Base-by-base conservation (phyloP, 129 eudicot species). In the Escallonia herrerae region DNA sequence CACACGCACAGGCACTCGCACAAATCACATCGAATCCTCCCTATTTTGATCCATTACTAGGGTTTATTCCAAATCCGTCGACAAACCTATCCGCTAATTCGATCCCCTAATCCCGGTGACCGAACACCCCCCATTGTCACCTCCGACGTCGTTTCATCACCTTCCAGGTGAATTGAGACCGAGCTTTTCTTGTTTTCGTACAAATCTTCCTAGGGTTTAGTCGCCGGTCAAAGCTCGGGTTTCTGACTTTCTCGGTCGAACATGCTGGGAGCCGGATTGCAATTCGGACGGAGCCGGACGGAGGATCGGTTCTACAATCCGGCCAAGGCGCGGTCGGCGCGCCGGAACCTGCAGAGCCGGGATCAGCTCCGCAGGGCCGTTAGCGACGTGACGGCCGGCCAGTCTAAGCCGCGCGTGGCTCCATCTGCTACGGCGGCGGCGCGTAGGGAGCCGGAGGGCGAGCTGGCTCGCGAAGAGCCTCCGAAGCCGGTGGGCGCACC, bases 221-320 rank as follows among this genome's bases (percentile, higher is more conserved):
- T 45, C 49, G 68, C 53, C 51, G 58, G 71, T 60, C 49, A 58
- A 55, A 61, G 72, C 40, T 40, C 60, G 78, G 73, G 74, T 22
- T 22, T 22, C 33, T 22, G 33, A 22, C 33, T 22, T 22, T 1
- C 33, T 22, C 33, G 33, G 33, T 22, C 33, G 68, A 74, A 65
- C 57, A 91, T 91, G 96, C 77, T 83, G 61, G 89, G 98, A 11
- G 85, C 95, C 57, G 99, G 96, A 73, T 74, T 94, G 60, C 95
- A 89, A 74, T 89, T 89, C 53, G 90, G 79, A 41, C 67, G 93
- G 59, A 94, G 81, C 65, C 83, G 87, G 49, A 91, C 91, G 41
- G 96, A 84, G 15, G 99, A 94, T 70, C 85, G 99, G 67, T 86
- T 86, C 64, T 82, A 86, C 70, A 84, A 82, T 73, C 90, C 95